Conservation (phyloP, 441 rosid genomes). For the Croton laevigatus region DNA sequence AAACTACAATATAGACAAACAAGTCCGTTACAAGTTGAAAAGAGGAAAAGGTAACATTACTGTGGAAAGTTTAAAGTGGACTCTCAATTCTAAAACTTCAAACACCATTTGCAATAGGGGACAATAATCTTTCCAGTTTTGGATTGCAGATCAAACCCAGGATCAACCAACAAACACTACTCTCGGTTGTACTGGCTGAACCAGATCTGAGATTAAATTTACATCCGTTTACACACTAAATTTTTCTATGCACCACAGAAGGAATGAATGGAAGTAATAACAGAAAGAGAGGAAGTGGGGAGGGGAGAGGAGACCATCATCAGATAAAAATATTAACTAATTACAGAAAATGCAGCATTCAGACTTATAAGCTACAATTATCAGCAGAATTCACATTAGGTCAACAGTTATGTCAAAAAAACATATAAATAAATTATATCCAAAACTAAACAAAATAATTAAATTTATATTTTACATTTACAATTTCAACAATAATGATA, state of each 20-base stretch:
- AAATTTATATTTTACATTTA: background rate
- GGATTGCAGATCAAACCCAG: background rate
- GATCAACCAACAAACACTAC: background rate
- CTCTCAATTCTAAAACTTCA: background rate
- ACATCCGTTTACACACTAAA: too few species aligned
- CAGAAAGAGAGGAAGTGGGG: too few species aligned
- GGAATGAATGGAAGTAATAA: too few species aligned
- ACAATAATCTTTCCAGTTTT: background rate
- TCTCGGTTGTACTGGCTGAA: too few species aligned
- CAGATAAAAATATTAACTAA: background rate
- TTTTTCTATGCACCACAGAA: too few species aligned
- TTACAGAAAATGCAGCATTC: background rate
- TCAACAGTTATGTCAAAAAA: background rate
- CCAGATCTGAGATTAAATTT: too few species aligned
- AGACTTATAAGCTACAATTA: background rate
- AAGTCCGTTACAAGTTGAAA: conserved; percentile 5
- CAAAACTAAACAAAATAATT: background rate
- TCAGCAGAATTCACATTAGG: background rate
- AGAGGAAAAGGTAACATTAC: background rate
- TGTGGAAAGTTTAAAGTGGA: background rate
- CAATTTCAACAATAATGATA: too few species aligned
- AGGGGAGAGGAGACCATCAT: too few species aligned
- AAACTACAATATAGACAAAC: conserved; percentile 47
- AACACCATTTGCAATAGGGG: background rate
- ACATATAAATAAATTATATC: background rate